These are phyloP conservation scores for Conidiobolus incongruus DNA, from an alignment of 371 early-diverging fungal species.

Conservation along the genomic window DNA sequence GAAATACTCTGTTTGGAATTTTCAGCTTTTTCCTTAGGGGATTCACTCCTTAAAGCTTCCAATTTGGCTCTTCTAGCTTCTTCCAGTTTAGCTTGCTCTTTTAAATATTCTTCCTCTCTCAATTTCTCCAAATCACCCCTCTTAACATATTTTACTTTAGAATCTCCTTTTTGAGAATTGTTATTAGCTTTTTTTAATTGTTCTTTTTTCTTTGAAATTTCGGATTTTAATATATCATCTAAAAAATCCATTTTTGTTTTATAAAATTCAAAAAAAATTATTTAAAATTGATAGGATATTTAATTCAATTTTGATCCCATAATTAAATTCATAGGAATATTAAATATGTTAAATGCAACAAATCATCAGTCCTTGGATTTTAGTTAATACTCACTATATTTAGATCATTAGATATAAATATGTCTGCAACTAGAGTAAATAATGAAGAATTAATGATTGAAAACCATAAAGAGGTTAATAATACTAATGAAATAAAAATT, in stretches of 20 bases:
- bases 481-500: too few species aligned
- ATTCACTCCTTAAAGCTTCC: conserved; percentile 1
- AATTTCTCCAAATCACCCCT: conserved; percentile 49
- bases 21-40: background rate
- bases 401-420: too few species aligned
- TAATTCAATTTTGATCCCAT: too few species aligned
- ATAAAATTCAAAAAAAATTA: too few species aligned
- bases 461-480: too few species aligned
- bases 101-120: conserved; percentile 35
- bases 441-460: too few species aligned
- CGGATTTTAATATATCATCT: conserved; percentile 41
- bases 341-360: too few species aligned
- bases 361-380: too few species aligned
- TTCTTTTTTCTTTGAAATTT: conserved; percentile 42
- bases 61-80: conserved; percentile 21
- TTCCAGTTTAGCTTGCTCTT: conserved; percentile 21
- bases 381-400: too few species aligned
- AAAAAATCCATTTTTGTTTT: conserved; percentile 59
- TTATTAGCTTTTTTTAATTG: conserved; percentile 12
- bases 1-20: background rate
- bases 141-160: conserved; percentile 43
- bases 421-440: too few species aligned
- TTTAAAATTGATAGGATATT: too few species aligned
- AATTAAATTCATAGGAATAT: too few species aligned
- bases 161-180: conserved; percentile 9